Base-by-base conservation (phyloP, 2,329 filamentous ascomycete species). In the Paraphoma chrysanthemicola region DNA sequence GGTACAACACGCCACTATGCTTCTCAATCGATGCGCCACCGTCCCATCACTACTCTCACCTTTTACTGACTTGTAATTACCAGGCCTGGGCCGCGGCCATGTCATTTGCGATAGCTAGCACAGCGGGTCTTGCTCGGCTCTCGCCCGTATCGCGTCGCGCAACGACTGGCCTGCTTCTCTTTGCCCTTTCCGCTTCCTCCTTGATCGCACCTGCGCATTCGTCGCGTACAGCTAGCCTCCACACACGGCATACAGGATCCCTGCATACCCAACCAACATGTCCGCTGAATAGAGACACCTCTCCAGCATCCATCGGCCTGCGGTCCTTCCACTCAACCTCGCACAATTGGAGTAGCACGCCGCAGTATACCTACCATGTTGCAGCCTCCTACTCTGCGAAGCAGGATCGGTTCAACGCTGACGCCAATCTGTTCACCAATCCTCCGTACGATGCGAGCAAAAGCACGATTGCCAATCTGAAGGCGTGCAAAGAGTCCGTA, bases 341-440 rank as follows among this genome's bases (percentile, higher is more conserved):
- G 31, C 71, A 69, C 59, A 64, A 56, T 36, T 61, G 67, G 63
- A 63, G 50, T 51, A 66, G 54, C 49, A 57, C 64, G 28, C 66
- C 73, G 11, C 71, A 70, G 33, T 78, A 76, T 59, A 66, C 72
- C 46, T 79, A 78, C 63, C 70, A 74, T 53, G 72, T 79, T 48
- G 74, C 77, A 14, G 74, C 77, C 14, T 76, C 77, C n/a, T 79
- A 78, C 62, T 76, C 73, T 4, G 76, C 76, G 39, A 79, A 79
- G 59, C 68, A 72, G 43, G 60, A 77, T 51, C 65, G 56, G 36
- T 75, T 78, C 64, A 68, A 77, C 42, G 70, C 74, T n/a, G 62
- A 68, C 17, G 60, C 63, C 46, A 77, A 78, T 51, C 57, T 77
- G 10, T 78, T 68, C 65, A 77, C 72, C 17, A 64, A 64, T n/a